Evolutionary conservation across 1,284 basidiomycete genomes (phyloP).

Genomic region (Tranzscheliella williamsii): DNA sequence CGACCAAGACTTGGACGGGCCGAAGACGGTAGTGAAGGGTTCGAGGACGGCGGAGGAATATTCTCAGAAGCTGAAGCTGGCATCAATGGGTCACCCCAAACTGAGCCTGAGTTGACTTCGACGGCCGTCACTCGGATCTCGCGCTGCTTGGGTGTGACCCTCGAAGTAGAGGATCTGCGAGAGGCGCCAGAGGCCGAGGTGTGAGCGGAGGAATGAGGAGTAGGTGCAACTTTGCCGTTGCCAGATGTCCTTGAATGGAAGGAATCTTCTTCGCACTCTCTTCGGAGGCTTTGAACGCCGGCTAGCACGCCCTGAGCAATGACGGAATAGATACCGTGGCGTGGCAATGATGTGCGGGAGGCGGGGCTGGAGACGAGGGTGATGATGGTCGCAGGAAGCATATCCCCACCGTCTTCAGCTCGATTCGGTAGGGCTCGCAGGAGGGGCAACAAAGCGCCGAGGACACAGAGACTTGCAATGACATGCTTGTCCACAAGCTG

Average conservation of each 20-base stretch:
- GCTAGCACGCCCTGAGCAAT: slow-evolving; percentile 44
- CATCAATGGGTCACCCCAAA: slow-evolving; percentile 14
- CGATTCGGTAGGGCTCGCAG: slow-evolving; percentile 36
- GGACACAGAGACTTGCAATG: slow-evolving; percentile 38
- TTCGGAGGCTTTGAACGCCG: slow-evolving; percentile 39
- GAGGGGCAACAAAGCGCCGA: slow-evolving; percentile 38
- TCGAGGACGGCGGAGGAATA: background rate
- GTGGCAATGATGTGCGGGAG: slow-evolving; percentile 30
- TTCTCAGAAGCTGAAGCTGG: background rate
- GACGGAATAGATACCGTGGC: slow-evolving; percentile 39
- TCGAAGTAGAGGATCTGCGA: slow-evolving; percentile 12
- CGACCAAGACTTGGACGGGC: slow-evolving; percentile 21
- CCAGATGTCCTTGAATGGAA: slow-evolving; percentile 38
- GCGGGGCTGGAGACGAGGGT: slow-evolving; percentile 41
- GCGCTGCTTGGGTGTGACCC: slow-evolving; percentile 22
- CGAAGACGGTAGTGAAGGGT: slow-evolving; percentile 8
- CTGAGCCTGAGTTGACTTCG: slow-evolving; percentile 32
- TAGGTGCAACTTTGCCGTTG: slow-evolving; percentile 27
- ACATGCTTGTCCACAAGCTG: slow-evolving; percentile 45
- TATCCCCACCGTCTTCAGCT: slow-evolving; percentile 7
- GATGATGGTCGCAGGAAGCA: slow-evolving; percentile 25
- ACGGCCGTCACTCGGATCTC: slow-evolving; percentile 38
- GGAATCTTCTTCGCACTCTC: slow-evolving; percentile 41
- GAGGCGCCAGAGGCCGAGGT: slow-evolving; percentile 1
- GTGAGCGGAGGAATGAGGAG: slow-evolving; percentile 4